Evolutionary conservation across 2,329 filamentous ascomycete species (phyloP).

Genomic region (Xylaria sp.): DNA sequence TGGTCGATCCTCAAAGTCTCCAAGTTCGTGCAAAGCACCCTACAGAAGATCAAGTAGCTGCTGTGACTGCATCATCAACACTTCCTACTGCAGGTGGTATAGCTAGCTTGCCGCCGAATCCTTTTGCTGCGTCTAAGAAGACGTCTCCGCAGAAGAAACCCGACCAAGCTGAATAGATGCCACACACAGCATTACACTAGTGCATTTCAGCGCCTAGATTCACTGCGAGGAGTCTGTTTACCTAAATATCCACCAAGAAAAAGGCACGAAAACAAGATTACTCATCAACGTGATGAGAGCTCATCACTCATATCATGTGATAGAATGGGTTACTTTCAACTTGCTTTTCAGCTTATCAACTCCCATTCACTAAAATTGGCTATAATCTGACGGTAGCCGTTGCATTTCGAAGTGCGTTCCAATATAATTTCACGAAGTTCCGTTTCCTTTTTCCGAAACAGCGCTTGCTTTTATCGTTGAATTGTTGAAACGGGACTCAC

Average conservation of each 20-base stretch:
- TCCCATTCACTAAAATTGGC: background rate
- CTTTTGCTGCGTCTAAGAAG: slow-evolving; percentile 42
- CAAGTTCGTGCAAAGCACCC: slow-evolving; percentile 41
- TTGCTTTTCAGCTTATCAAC: slow-evolving; percentile 2
- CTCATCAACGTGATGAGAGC: slow-evolving; percentile 38
- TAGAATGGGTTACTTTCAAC: slow-evolving; percentile 3
- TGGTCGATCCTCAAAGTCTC: slow-evolving; percentile 46
- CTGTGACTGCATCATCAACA: slow-evolving; percentile 32
- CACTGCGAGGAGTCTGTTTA: slow-evolving; percentile 1
- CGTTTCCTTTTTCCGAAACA: background rate
- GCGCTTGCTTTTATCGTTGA: background rate
- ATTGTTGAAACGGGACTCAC: background rate
- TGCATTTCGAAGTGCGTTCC: background rate
- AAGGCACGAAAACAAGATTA: background rate
- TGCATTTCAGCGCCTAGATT: slow-evolving; percentile 28
- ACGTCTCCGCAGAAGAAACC: slow-evolving; percentile 9
- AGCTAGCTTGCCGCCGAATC: slow-evolving; percentile 40
- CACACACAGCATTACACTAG: slow-evolving; percentile 48
- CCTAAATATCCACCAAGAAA: background rate
- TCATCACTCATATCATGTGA: slow-evolving; percentile 19
- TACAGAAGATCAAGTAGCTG: slow-evolving; percentile 33
- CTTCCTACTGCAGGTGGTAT: slow-evolving; percentile 37
- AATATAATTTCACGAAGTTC: background rate
- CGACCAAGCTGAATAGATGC: slow-evolving; percentile 41
- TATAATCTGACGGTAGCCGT: background rate